Percentiles rank a stretch among this genome's conserved stretches.
These are phyloP conservation scores for Cutaneotrichosporon mucoides DNA, from an alignment of 1,284 basidiomycete species.

Conservation along the genomic window DNA sequence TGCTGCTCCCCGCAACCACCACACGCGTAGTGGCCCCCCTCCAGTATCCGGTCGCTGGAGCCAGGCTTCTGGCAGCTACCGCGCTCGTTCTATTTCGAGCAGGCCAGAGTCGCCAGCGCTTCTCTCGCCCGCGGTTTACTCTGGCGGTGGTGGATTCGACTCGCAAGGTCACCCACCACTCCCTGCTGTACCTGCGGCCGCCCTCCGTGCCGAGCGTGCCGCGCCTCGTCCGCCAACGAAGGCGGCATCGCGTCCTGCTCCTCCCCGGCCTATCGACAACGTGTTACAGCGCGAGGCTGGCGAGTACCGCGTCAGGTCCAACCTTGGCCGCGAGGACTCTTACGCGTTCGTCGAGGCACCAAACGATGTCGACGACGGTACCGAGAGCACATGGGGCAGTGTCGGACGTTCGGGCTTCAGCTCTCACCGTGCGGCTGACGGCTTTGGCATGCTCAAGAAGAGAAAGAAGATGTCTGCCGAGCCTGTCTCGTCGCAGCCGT, in stretches of 20 bases:
- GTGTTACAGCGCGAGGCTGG: slow-evolving; percentile 8
- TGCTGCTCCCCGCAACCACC: slow-evolving; percentile 7
- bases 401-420: slow-evolving; percentile 19
- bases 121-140: slow-evolving; percentile 17
- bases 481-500: slow-evolving; percentile 4
- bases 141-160: background rate
- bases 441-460: slow-evolving; percentile 45
- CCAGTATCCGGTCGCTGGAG: slow-evolving; percentile 23
- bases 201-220: slow-evolving; percentile 11
- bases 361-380: slow-evolving; percentile 26
- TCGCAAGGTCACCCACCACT: background rate
- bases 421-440: slow-evolving; percentile 34
- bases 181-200: background rate
- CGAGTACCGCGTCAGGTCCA: slow-evolving; percentile 22
- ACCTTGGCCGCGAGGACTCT: slow-evolving; percentile 38
- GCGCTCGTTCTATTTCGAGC: slow-evolving; percentile 13
- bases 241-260: slow-evolving; percentile 7
- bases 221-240: slow-evolving; percentile 5
- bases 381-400: slow-evolving; percentile 30
- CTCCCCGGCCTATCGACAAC: slow-evolving; percentile 10
- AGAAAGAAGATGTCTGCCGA: slow-evolving; percentile 30
- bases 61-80: slow-evolving; percentile 14
- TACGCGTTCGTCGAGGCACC: slow-evolving; percentile 43
- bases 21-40: slow-evolving; percentile 14
- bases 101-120: slow-evolving; percentile 21